phyloP scores from a whole-genome alignment of 768 basidiomycete species.

The Leccinellum luteum region DNA sequence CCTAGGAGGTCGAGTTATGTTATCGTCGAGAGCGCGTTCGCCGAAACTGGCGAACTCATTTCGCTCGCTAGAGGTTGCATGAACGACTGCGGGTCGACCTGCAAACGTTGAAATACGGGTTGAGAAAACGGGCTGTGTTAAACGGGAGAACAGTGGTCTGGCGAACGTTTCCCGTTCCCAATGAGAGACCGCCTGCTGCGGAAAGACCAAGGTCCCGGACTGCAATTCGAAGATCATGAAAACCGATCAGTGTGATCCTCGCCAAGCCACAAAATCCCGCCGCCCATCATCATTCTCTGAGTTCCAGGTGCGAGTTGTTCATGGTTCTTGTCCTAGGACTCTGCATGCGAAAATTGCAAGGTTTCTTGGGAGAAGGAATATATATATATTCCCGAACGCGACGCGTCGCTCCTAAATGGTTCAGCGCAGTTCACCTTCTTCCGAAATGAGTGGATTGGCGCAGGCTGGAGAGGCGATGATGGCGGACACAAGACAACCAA shows the following conservation, averaged over 20 bases:
- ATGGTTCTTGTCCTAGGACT: not conserved
- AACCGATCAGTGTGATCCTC: not conserved
- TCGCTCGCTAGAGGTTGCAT: not conserved
- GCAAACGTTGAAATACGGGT: not conserved
- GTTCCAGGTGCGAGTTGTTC: not conserved
- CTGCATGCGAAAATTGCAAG: not conserved
- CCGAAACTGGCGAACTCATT: not conserved
- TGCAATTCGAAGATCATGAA: not conserved
- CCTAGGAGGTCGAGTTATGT: not conserved
- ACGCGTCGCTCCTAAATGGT: not conserved
- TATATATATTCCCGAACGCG: not conserved
- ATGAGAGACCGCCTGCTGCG: not conserved
- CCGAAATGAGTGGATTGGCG: not conserved
- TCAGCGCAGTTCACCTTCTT: not conserved
- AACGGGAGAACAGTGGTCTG: not conserved
- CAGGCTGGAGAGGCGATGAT: not conserved
- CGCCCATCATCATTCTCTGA: not conserved
- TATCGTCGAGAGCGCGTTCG: not conserved
- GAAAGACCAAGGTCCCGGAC: not conserved
- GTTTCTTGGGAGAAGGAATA: not conserved
- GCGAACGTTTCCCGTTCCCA: not conserved
- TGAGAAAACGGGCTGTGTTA: not conserved
- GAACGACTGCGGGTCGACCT: not conserved
- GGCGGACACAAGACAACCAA: not conserved
- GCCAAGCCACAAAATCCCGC: not conserved